These are phyloP conservation scores for Torrubiella hemipterigena DNA, from an alignment of 2,329 filamentous ascomycete species.

Conservation along the genomic window DNA sequence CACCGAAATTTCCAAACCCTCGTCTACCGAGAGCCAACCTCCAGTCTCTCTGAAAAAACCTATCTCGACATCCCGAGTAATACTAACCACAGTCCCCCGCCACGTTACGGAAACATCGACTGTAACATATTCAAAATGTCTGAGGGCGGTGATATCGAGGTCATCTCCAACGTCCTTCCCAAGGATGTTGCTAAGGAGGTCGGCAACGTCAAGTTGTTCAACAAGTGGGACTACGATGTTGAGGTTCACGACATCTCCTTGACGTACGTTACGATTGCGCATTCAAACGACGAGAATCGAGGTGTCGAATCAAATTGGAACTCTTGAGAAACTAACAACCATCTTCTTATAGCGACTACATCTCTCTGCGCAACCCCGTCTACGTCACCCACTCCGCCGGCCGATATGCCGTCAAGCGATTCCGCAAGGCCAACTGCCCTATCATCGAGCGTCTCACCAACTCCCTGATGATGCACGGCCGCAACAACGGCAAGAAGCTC, in stretches of 20 bases:
- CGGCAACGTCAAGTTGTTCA: conserved; percentile 92
- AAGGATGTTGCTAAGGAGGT: conserved; percentile 86
- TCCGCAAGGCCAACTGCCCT: conserved; percentile 99
- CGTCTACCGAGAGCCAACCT: conserved; percentile 18
- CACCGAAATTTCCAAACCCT: conserved; percentile 24
- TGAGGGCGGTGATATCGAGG: conserved; percentile 89
- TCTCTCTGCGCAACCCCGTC: conserved; percentile 97
- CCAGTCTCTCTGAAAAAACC: conserved; percentile 21
- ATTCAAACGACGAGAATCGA: conserved; percentile 9
- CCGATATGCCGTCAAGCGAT: conserved; percentile 97
- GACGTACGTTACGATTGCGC: conserved; percentile 55
- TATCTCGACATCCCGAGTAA: conserved; percentile 23
- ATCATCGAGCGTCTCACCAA: conserved; percentile 99
- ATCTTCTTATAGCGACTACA: conserved; percentile 70
- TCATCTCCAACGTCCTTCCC: conserved; percentile 70
- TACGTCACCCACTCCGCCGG: conserved; percentile 98
- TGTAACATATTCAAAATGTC: conserved; percentile 63
- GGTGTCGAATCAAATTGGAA: conserved; percentile 5
- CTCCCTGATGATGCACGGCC: conserved; percentile 99
- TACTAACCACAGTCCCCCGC: conserved; percentile 24
- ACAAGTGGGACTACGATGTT: conserved; percentile 97
- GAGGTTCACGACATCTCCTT: conserved; percentile 99
- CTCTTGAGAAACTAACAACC: conserved; percentile 22
- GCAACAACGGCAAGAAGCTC: conserved; percentile 99
- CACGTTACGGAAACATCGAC: conserved; percentile 23